A percentile compares a stretch with the other conserved stretches of the same genome.
These are phyloP conservation scores for Crucibulum laeve DNA, from an alignment of 768 basidiomycete species.

Conservation along the genomic window DNA sequence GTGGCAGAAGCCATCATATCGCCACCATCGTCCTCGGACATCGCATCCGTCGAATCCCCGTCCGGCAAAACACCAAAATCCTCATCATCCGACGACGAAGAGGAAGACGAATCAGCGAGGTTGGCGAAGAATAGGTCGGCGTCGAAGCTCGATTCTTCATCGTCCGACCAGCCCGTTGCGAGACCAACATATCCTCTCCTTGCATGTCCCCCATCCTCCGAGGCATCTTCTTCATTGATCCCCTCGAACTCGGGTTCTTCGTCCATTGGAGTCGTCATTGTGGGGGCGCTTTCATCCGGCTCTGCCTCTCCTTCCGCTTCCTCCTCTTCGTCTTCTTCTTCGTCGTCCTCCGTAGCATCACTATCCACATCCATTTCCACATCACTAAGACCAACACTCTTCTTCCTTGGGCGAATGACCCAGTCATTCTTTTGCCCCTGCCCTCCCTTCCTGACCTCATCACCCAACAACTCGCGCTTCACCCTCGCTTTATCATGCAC, in stretches of 20 bases:
- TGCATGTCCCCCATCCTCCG: conserved; percentile 6
- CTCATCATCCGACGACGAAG: conserved; percentile 18
- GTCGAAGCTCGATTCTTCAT: conserved; percentile 75
- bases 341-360: conserved; percentile 58
- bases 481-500: conserved; percentile 47
- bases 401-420: conserved; percentile 68
- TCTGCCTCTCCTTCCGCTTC: conserved; percentile 36
- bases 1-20: conserved; percentile 35
- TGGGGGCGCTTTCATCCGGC: conserved; percentile 34
- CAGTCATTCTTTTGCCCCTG: conserved; percentile 43
- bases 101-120: conserved; percentile 51
- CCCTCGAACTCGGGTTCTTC: too few relatives aligned
- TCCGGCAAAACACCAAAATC: conserved; percentile 10
- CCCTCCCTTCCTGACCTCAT: conserved; percentile 37
- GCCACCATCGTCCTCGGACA: conserved; percentile 38
- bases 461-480: conserved; percentile 56
- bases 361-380: conserved; percentile 62
- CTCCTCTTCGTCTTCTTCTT: conserved; percentile 43
- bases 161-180: conserved; percentile 75
- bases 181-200: conserved; percentile 51
- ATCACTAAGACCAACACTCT: conserved; percentile 62
- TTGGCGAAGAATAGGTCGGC: conserved; percentile 84
- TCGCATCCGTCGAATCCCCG: conserved; percentile 6
- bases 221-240: conserved; percentile 23
- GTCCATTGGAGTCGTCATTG: too few relatives aligned